phyloP scores from a whole-genome alignment of 345 rosid genomes.

The Eucalyptus regnans region DNA sequence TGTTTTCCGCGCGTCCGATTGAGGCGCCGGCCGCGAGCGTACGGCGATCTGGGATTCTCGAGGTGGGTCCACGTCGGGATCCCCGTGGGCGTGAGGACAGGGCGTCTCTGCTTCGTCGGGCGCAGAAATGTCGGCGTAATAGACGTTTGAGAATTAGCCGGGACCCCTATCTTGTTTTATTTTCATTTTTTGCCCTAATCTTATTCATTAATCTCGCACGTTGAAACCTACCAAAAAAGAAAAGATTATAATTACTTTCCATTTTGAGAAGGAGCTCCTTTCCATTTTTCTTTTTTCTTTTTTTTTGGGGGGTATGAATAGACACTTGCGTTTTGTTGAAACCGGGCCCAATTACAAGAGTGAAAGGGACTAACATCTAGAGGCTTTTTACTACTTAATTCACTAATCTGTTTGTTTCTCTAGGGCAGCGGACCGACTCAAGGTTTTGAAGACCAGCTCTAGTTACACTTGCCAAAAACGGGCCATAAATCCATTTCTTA shows the following conservation, averaged over 20 bases:
- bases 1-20: background rate
- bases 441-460: background rate
- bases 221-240: background rate
- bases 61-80: background rate
- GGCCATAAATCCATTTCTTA: too few species aligned
- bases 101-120: background rate
- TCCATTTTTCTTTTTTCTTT: fast-evolving
- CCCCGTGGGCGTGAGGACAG: background rate
- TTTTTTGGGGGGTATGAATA: background rate
- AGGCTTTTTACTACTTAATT: background rate
- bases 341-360: background rate
- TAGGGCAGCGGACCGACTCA: background rate
- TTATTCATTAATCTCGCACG: background rate
- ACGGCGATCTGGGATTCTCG: background rate
- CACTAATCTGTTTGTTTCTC: background rate
- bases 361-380: background rate
- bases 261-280: background rate
- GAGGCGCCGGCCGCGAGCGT: background rate
- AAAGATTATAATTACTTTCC: background rate
- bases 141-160: background rate
- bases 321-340: background rate
- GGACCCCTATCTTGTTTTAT: background rate
- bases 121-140: background rate
- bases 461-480: too few species aligned
- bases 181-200: background rate